Evolutionary conservation across 2,329 filamentous ascomycete species (phyloP).

Genomic region (Aspergillus fructus): DNA sequence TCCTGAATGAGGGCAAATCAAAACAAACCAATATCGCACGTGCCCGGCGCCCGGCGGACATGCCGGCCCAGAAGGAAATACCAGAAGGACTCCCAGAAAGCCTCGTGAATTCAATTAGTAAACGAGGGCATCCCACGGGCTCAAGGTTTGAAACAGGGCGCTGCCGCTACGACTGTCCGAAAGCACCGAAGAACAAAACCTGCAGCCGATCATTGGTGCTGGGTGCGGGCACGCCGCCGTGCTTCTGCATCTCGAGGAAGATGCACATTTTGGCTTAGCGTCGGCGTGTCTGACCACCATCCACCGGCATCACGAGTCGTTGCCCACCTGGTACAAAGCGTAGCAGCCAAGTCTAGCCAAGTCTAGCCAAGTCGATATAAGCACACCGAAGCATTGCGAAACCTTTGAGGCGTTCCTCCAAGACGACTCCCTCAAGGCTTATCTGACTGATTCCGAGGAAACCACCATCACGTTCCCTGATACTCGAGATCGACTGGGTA

Average conservation of each 20-base stretch:
- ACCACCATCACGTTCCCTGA: slow-evolving; percentile 1
- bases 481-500: slow-evolving; percentile 1
- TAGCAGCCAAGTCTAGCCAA: not conserved
- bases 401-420: not conserved
- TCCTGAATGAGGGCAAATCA: not conserved
- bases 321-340: not conserved
- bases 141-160: not conserved
- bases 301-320: not conserved
- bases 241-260: not conserved
- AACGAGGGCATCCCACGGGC: not conserved
- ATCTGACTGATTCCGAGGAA: not conserved
- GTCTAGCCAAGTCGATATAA: slow-evolving; percentile 6
- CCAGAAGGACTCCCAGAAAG: not conserved
- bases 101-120: not conserved
- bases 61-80: not conserved
- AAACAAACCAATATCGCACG: not conserved
- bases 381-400: slow-evolving; percentile 9
- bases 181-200: not conserved
- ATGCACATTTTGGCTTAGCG: not conserved
- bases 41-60: not conserved
- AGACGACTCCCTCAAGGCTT: not conserved
- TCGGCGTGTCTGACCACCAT: not conserved
- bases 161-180: not conserved
- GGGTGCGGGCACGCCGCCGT: not conserved
- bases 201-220: not conserved